Evolutionary conservation across 2,329 filamentous ascomycete species (phyloP).

Genomic region (Huntiella moniliformis): DNA sequence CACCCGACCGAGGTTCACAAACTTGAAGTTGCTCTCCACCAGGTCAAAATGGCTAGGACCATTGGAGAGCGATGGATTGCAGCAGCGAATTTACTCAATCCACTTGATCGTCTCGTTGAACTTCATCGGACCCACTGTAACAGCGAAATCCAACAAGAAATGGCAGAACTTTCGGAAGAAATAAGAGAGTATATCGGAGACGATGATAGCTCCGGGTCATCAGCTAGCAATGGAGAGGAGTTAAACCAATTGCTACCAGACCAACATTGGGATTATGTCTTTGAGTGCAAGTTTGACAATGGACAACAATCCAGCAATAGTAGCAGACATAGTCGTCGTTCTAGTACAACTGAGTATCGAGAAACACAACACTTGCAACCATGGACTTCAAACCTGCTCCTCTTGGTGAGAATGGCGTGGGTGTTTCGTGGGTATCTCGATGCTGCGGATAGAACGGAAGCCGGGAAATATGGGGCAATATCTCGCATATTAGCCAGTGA

Average conservation of each 20-base stretch:
- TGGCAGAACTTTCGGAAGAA: background rate
- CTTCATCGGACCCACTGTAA: background rate
- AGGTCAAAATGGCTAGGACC: background rate
- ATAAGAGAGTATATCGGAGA: background rate
- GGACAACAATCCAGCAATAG: too few relatives aligned
- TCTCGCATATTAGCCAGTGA: slow-evolving; percentile 3
- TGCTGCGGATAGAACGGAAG: slow-evolving; percentile 3
- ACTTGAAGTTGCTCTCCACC: background rate
- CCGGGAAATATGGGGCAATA: slow-evolving; percentile 5
- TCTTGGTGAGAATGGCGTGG: slow-evolving; percentile 2
- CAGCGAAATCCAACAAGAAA: slow-evolving; percentile 1
- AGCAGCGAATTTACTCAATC: background rate
- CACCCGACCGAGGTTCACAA: background rate
- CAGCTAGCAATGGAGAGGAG: background rate
- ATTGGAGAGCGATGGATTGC: background rate
- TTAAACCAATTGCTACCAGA: slow-evolving; percentile 1
- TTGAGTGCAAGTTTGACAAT: too few relatives aligned
- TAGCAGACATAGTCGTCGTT: too few relatives aligned
- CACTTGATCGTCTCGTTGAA: slow-evolving; percentile 3
- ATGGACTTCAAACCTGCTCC: slow-evolving; percentile 6
- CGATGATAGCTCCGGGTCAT: background rate
- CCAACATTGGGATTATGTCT: slow-evolving; percentile 3
- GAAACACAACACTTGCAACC: slow-evolving; percentile 5
- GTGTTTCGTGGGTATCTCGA: slow-evolving; percentile 4
- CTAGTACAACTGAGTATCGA: background rate